Percentiles rank a stretch among this genome's conserved stretches.
Conservation (phyloP, 106 monocot genomes). For the Iris macrosiphon region DNA sequence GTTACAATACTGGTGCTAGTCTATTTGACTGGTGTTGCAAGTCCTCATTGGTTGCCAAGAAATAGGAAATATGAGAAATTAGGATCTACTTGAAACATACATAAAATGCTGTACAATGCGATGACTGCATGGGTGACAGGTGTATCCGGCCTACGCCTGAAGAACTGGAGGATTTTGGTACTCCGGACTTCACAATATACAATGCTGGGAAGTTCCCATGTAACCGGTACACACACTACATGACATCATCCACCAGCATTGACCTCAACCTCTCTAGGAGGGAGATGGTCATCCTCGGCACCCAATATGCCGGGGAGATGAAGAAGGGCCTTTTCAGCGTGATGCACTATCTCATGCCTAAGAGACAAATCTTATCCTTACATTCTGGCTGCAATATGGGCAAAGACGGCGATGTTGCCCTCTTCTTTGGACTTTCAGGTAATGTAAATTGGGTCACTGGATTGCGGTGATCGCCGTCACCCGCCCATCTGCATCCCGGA, state of each 20-base stretch:
- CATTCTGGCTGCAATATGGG: constrained; percentile 98
- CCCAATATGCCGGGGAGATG: constrained; percentile 98
- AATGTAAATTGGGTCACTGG: constrained; percentile 14
- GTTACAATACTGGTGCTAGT: constrained; percentile 7
- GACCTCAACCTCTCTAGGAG: constrained; percentile 85
- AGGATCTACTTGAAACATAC: neutral
- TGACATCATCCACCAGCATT: constrained; percentile 97
- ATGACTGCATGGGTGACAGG: constrained; percentile 54
- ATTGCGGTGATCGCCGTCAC: constrained; percentile 33
- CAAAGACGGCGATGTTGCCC: constrained; percentile 83
- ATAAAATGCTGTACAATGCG: constrained; percentile 12
- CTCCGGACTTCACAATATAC: constrained; percentile 97
- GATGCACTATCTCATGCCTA: constrained; percentile 99
- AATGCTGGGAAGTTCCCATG: constrained; percentile 95
- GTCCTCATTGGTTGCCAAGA: neutral
- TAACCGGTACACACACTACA: constrained; percentile 99
- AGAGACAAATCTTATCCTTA: constrained; percentile 69
- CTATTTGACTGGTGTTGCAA: neutral
- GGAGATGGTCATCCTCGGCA: constrained; percentile 98
- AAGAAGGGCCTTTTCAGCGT: constrained; percentile 98
- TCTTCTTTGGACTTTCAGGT: constrained; percentile 98
- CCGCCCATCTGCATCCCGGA: constrained; percentile 30
- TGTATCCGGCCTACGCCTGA: constrained; percentile 91
- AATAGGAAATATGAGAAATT: constrained; percentile 1
- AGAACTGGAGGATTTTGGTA: constrained; percentile 91